A percentile compares a stretch with the other conserved stretches of the same genome.
Conservation (phyloP, 2,329 filamentous ascomycete genomes). For the Clathrospora elynae region DNA sequence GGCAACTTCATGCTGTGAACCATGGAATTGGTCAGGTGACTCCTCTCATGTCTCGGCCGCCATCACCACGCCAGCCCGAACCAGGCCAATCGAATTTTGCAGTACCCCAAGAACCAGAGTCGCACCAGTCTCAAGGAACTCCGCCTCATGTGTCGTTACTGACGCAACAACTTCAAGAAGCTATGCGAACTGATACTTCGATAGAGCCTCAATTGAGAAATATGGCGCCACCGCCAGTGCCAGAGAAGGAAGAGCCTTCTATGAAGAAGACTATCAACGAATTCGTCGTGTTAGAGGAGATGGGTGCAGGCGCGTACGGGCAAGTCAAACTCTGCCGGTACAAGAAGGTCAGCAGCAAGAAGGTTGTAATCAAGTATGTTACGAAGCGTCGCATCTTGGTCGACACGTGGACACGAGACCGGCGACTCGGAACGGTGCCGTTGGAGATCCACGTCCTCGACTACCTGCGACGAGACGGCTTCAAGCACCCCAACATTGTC, state of each 20-base stretch:
- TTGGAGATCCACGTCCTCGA: constrained; percentile 97
- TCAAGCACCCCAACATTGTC: constrained; percentile 68
- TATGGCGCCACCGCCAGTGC: constrained; percentile 21
- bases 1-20: constrained; percentile 81
- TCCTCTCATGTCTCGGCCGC: constrained; percentile 67
- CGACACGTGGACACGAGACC: constrained; percentile 96
- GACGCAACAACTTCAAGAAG: constrained; percentile 58
- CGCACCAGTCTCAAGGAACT: constrained; percentile 41
- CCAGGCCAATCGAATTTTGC: constrained; percentile 67
- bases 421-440: constrained; percentile 89
- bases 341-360: constrained; percentile 74
- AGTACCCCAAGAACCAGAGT: constrained; percentile 45
- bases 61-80: constrained; percentile 77
- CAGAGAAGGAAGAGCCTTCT: constrained; percentile 27
- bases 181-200: constrained; percentile 54
- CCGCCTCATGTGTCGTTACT: constrained; percentile 54
- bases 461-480: constrained; percentile 77
- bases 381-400: constrained; percentile 96
- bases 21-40: constrained; percentile 66
- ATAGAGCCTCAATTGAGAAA: constrained; percentile 41
- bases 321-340: constrained; percentile 94
- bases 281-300: constrained; percentile 92
- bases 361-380: constrained; percentile 95
- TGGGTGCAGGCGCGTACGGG: constrained; percentile 97
- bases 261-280: constrained; percentile 84